Evolutionary conservation across 2,329 filamentous ascomycete genomes (phyloP).

Genomic region (Meredithiella fracta): DNA sequence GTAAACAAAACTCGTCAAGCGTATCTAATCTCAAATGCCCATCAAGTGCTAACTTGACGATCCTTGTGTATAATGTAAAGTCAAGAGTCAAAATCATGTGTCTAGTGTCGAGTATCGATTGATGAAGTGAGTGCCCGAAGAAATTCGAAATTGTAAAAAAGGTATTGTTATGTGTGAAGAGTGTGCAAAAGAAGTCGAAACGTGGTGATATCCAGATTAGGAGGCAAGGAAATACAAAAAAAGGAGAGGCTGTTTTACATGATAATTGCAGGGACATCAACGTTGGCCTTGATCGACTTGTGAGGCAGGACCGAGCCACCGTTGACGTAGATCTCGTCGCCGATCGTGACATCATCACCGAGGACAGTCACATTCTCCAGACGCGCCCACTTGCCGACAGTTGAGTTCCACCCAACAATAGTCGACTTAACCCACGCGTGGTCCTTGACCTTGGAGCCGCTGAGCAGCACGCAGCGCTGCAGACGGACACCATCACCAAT

Average conservation of each 20-base stretch:
- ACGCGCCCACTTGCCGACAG: constrained; percentile 85
- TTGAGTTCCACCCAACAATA: constrained; percentile 97
- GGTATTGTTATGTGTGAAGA: constrained; percentile 8
- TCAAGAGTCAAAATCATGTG: background rate
- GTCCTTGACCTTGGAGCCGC: constrained; percentile 89
- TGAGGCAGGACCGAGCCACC: constrained; percentile 88
- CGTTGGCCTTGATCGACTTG: constrained; percentile 98
- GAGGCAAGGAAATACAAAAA: constrained; percentile 2
- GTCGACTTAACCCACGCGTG: constrained; percentile 98
- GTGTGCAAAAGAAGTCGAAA: constrained; percentile 11
- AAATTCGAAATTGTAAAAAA: constrained; percentile 6
- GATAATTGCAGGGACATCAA: constrained; percentile 61
- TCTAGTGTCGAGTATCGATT: background rate
- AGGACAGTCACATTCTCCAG: constrained; percentile 97
- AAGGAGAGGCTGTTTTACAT: constrained; percentile 31
- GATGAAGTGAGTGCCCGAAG: background rate
- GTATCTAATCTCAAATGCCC: constrained; percentile 13
- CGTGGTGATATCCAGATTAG: background rate
- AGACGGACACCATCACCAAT: constrained; percentile 87
- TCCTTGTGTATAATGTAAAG: constrained; percentile 7
- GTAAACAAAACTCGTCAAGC: constrained; percentile 14
- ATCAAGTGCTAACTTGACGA: constrained; percentile 13
- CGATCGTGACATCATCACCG: constrained; percentile 93
- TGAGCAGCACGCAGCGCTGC: constrained; percentile 79
- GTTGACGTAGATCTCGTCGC: constrained; percentile 97